These are phyloP conservation scores for Diaporthe sp. DNA, from an alignment of 2,329 filamentous ascomycete species.

Conservation along the genomic window DNA sequence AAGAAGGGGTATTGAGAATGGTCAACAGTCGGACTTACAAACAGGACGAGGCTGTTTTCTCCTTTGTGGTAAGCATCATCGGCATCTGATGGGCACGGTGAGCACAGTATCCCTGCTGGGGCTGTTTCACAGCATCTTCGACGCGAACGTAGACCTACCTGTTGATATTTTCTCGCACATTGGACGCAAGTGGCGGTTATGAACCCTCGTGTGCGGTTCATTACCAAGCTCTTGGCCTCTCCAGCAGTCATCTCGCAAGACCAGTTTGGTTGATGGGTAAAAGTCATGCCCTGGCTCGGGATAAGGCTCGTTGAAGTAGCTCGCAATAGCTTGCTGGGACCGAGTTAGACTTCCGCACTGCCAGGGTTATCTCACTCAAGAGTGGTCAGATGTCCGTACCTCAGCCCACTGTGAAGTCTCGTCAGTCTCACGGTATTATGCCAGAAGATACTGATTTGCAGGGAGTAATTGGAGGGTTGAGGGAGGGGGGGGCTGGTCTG, in stretches of 20 bases:
- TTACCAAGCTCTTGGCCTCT: constrained; percentile 51
- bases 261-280: constrained; percentile 41
- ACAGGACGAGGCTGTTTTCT: constrained; percentile 47
- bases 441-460: not conserved
- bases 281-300: constrained; percentile 37
- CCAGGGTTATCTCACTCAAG: too few relatives aligned
- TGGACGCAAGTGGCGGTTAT: constrained; percentile 54
- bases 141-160: constrained; percentile 40
- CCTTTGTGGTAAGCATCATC: constrained; percentile 12
- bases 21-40: constrained; percentile 44
- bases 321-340: constrained; percentile 47
- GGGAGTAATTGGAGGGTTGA: not conserved
- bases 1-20: not conserved
- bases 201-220: constrained; percentile 43
- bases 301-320: constrained; percentile 47
- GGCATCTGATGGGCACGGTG: not conserved
- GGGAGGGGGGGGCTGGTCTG: too few relatives aligned
- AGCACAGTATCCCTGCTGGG: not conserved
- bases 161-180: constrained; percentile 51
- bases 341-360: constrained; percentile 6
- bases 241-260: constrained; percentile 52
- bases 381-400: constrained; percentile 40
- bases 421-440: not conserved
- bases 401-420: constrained; percentile 46
- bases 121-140: not conserved